Evolutionary conservation across 176 grass and related monocot genomes (phyloP), one percentile per base, ranked within the genome.

Genomic region (Zizania latifolia): DNA sequence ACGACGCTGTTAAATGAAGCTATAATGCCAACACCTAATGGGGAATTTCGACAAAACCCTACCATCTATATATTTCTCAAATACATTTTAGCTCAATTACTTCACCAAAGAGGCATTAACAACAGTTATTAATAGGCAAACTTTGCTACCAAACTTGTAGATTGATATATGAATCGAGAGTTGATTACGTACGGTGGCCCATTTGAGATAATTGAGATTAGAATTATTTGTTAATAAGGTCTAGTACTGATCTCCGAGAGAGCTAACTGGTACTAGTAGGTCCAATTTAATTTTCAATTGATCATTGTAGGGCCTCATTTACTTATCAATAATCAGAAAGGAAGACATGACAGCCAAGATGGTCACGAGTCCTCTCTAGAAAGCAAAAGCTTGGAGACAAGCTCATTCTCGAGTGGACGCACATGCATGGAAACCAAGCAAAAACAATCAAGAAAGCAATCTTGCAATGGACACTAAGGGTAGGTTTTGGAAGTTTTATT

Each of bases 341-440:
- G 78, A 53, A 64, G 57, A 72, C 78, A 81, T 63, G 57, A 39
- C 58, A 81, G 29, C 68, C 46, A 64, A 72, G 32, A 63, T 14
- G 57, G 58, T 54, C 79, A 81, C 58, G 65, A 64, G 79, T 22
- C 68, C 68, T 72, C 57, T 30, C 10, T 29, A 63, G 41, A 81
- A 81, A 72, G 48, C 48, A 53, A 53, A 53, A 53, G 58, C 59
- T 74, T 66, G 14, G 32, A 74, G 54, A 55, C 79, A 82, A 65
- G 32, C 70, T 65, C 69, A 8, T 74, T 41, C 35, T 41, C 35
- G 19, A 28, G 27, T 23, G 12, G 31, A 37, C 17, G 30, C 22
- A 68, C 79, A 82, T n/a, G n/a, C 79, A 82, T 82, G 79, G 58
- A 33, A 26, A 29, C 46, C 70, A 82, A 58, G 55, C 24, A 82